These are phyloP conservation scores for Pythium brassicae DNA, from an alignment of 352 stramenopile species.

Conservation along the genomic window DNA sequence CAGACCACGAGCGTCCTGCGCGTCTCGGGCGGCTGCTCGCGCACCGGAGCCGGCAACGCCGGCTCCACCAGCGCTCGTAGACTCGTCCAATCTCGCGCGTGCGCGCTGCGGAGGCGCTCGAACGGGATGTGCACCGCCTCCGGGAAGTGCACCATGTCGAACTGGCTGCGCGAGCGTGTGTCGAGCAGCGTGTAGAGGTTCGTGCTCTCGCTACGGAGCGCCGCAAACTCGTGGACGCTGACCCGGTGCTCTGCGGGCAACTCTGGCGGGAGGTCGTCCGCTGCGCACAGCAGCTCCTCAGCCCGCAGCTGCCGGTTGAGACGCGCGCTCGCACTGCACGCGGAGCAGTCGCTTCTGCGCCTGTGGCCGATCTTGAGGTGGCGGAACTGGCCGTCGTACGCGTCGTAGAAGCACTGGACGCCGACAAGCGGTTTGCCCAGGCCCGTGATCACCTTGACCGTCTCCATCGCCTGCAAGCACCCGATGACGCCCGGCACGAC, in stretches of 20 bases:
- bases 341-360: constrained; percentile 29
- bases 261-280: background rate
- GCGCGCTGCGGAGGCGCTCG: constrained; percentile 23
- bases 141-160: constrained; percentile 73
- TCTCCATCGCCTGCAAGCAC: constrained; percentile 92
- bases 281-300: background rate
- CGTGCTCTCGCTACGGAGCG: constrained; percentile 13
- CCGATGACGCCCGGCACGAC: constrained; percentile 94
- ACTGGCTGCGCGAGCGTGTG: constrained; percentile 48
- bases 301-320: background rate
- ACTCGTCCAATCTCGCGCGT: background rate
- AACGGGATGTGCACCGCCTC: constrained; percentile 69
- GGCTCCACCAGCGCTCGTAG: background rate
- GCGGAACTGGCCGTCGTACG: constrained; percentile 66
- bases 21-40: no score
- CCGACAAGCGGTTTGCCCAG: constrained; percentile 54
- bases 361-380: constrained; percentile 47
- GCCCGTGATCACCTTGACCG: constrained; percentile 87
- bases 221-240: constrained; percentile 30
- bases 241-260: constrained; percentile 29
- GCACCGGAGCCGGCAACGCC: background rate
- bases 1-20: constrained; percentile 57
- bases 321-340: constrained; percentile 17
- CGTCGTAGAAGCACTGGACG: constrained; percentile 77
- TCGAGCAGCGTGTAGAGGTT: constrained; percentile 53